phyloP scores from a whole-genome alignment of 2,329 filamentous ascomycete species.

The Cladophialophora exuberans region DNA sequence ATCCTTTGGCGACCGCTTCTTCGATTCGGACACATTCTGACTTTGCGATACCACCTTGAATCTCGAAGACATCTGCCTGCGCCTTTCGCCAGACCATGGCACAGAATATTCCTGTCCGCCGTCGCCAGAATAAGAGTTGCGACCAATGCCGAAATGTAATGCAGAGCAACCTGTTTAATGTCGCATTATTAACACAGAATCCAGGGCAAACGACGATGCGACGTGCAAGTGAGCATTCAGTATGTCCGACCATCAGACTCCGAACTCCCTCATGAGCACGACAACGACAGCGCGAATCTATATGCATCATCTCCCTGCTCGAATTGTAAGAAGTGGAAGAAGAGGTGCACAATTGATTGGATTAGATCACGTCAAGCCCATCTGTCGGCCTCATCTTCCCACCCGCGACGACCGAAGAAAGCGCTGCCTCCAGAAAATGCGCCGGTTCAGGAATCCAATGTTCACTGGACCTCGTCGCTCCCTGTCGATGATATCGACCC shows the following conservation, averaged over 20 bases:
- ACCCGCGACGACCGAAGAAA: slow-evolving; percentile 6
- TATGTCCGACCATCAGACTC: slow-evolving; percentile 1
- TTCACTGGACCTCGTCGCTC: background rate
- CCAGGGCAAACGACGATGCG: slow-evolving; percentile 51
- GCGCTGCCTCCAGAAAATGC: background rate
- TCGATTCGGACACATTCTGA: no score
- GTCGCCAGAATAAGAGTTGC: slow-evolving; percentile 50
- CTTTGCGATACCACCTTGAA: no score
- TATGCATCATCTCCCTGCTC: slow-evolving; percentile 38
- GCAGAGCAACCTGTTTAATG: no score
- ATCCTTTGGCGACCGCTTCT: no score
- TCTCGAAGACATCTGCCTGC: background rate
- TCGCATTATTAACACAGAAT: no score
- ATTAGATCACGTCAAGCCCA: slow-evolving; percentile 29
- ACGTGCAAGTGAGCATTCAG: slow-evolving; percentile 39
- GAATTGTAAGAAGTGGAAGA: slow-evolving; percentile 46
- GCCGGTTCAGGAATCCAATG: background rate
- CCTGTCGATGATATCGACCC: background rate
- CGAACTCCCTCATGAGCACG: no score
- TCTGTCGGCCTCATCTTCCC: slow-evolving; percentile 1
- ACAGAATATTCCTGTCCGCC: slow-evolving; percentile 16
- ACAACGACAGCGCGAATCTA: no score
- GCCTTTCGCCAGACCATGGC: background rate
- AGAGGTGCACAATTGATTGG: slow-evolving; percentile 21
- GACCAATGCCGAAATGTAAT: slow-evolving; percentile 52